Evolutionary conservation across 2,329 filamentous ascomycete genomes (phyloP), one percentile per base, ranked within the genome.

Genomic region (Didymella exigua): DNA sequence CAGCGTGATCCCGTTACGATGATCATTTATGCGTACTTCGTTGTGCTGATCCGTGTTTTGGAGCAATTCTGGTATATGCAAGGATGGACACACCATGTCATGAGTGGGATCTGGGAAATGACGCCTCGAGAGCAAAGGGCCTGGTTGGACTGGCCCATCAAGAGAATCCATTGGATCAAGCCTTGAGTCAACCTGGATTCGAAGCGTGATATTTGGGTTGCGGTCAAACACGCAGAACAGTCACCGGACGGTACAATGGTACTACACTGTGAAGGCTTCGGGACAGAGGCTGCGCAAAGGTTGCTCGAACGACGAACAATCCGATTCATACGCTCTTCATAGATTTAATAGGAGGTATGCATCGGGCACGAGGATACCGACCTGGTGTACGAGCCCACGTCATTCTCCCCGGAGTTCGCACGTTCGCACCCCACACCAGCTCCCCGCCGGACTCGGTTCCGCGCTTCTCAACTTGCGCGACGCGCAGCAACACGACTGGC

Each of bases 61-160:
- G 67, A 71, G 26, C 47, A 56, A 1, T 69, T 71, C 34, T 71
- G 69, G 69, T 71, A 69, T 34, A 66, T 69, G 62, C 62, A 64
- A 30, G 69, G 66, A 6, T 72, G 67, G 68, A 70, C 69, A 6
- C 44, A 59, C 16, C 69, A 72, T 51, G 59, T 68, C 8, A 60
- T 72, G 57, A 51, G 50, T 23, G 67, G 67, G 1, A 70, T 70
- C 16, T 69, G 54, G 44, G 58, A 60, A 4, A 42, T 59, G 8
- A 37, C 65, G 24, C 58, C 52, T 0, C 52, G 41, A 23, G 68
- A 68, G 49, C 46, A 70, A 46, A 56, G 59, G 43, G 23, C 60
- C 5, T 65, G 63, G 57, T 49, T 69, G 14, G 54, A 62, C 23
- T 71, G 68, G 68, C 61, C 67, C 1, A 65, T 68, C 11, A 58